Evolutionary conservation across 108 stramenopile species (phyloP).

Genomic region (Conticribra guillardii): DNA sequence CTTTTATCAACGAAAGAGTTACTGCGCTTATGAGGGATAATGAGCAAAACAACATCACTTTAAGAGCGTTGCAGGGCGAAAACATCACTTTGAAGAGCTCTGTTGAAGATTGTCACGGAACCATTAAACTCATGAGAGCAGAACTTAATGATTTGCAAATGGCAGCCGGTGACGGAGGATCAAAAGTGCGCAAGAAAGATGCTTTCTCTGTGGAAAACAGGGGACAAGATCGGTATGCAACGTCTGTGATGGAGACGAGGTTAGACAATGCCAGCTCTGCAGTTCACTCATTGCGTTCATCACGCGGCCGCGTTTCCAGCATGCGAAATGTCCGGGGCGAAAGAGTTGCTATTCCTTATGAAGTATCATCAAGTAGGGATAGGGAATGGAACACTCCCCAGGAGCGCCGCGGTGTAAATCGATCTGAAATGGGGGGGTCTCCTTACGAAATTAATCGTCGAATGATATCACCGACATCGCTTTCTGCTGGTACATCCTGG

Average conservation of each 20-base stretch:
- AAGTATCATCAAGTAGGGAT: too few species aligned
- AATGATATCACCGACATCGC: conserved; percentile 8
- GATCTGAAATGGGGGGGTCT: not conserved
- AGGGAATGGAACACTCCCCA: conserved; percentile 23
- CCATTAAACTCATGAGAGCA: conserved; percentile 34
- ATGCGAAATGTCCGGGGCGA: too few species aligned
- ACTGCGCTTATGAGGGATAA: conserved; percentile 48
- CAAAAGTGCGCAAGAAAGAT: conserved; percentile 17
- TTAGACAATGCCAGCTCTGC: too few species aligned
- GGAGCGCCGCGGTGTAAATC: not conserved
- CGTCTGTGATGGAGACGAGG: too few species aligned
- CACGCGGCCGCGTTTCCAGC: too few species aligned
- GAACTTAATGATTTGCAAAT: conserved; percentile 46
- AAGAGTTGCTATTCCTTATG: too few species aligned
- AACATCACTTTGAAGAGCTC: conserved; percentile 41
- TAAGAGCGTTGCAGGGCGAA: conserved; percentile 46
- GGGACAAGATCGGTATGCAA: too few species aligned
- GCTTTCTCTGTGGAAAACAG: not conserved
- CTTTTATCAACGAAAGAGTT: conserved; percentile 37
- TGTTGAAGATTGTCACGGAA: conserved; percentile 29
- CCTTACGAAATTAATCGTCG: conserved; percentile 5
- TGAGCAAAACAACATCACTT: conserved; percentile 50
- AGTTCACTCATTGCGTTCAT: too few species aligned
- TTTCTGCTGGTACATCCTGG: conserved; percentile 9
- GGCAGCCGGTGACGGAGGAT: conserved; percentile 23